Evolutionary conservation across 768 basidiomycete genomes (phyloP).

Genomic region (Lactarius akahatsu): DNA sequence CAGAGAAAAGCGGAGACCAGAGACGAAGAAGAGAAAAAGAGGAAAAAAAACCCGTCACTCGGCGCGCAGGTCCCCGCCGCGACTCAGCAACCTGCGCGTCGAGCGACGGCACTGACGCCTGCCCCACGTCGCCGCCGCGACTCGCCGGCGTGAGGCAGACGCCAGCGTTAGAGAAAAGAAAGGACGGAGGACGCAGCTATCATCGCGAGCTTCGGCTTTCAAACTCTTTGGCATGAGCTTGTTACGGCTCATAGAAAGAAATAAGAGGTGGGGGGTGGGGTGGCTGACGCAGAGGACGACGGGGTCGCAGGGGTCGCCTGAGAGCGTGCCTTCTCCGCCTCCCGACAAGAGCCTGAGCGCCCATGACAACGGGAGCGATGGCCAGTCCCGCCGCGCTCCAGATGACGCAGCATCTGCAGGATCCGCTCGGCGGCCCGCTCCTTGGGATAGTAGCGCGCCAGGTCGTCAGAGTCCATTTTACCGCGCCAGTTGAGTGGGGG

Average conservation of each 20-base stretch:
- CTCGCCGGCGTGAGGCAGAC: constrained; percentile 15
- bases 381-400: too few relatives aligned
- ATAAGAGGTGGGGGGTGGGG: background rate
- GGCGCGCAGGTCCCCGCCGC: constrained; percentile 19
- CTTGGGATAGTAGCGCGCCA: constrained; percentile 12
- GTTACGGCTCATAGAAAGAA: background rate
- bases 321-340: background rate
- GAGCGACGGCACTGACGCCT: constrained; percentile 13
- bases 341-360: background rate
- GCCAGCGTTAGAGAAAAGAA: constrained; percentile 6
- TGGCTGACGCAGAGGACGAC: background rate
- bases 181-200: constrained; percentile 11
- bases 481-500: constrained; percentile 2
- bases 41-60: background rate
- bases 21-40: constrained; percentile 3
- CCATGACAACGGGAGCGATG: constrained; percentile 4
- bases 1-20: background rate
- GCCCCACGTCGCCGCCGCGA: constrained; percentile 24
- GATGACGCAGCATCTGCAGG: too few relatives aligned
- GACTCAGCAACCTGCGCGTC: constrained; percentile 13
- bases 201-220: background rate
- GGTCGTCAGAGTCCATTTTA: constrained; percentile 2
- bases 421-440: too few relatives aligned
- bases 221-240: background rate
- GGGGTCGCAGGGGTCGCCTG: background rate